Evolutionary conservation across 2,329 filamentous ascomycete species (phyloP), one percentile per base, ranked within the genome.

Genomic region (Trichoderma asperellum): DNA sequence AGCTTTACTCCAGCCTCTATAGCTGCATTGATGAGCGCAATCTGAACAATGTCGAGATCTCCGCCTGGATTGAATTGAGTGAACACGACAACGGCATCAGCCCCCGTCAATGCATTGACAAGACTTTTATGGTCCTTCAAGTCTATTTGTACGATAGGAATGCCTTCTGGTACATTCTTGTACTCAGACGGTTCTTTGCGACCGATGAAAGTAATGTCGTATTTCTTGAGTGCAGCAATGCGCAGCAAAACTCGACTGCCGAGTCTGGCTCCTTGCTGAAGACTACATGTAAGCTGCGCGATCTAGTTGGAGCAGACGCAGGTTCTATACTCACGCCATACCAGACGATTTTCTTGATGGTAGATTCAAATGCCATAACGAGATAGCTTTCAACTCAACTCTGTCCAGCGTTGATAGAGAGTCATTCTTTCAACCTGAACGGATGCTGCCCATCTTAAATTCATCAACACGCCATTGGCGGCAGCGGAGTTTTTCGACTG

Each of bases 1-100:
- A 66, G 53, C 53, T 66, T 66, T n/a, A 66, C 63, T 8, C 55
- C 55, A 2, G 63, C 63, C 2, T 66, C 63, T 35, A 66, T 66
- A 11, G 63, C 53, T 3, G 63, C 63, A n/a, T 66, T 66, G 37
- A 66, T 58, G 63, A 66, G 63, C 27, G 63, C 53, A 16, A 66
- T 24, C 14, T 66, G 37, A n/a, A 66, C 27, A 27, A 66, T 58
- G 21, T 66, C 63, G 29, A 66, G 63, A 6, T 66, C 55, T 5
- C 34, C 35, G 6, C 24, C 35, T 8, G 63, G 63, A 1, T 55
- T 37, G 4, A 66, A 55, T 8, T 49, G 53, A 5, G 53, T 58
- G 29, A 66, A 66, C 2, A 66, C 53, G 12, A 66, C 29, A 1
- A 58, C 63, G 12, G 63, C 63, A 35, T 66, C 63, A 4, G 63